Conservation (phyloP, 768 basidiomycete genomes). For the Russula sp. region DNA sequence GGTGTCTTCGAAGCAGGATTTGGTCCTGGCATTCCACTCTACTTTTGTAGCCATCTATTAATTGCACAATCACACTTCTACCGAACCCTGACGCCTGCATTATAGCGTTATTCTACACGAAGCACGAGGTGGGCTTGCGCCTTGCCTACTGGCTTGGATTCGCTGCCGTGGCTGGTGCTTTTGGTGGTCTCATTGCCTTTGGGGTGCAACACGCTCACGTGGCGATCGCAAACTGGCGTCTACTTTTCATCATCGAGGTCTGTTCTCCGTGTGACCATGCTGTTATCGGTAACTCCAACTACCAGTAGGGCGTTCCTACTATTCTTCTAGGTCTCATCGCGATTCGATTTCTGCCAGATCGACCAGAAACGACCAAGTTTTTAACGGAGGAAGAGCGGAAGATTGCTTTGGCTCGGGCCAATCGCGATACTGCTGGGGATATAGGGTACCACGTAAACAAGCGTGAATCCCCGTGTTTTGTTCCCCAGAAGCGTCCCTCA, state of each 20-base stretch:
- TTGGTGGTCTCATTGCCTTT: conserved; percentile 78
- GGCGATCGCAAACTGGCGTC: conserved; percentile 46
- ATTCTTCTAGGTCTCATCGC: conserved; percentile 54
- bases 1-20: conserved; percentile 76
- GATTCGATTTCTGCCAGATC: conserved; percentile 52
- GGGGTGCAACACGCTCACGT: conserved; percentile 58
- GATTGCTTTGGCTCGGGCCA: conserved; percentile 61
- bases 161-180: conserved; percentile 77
- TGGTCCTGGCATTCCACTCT: conserved; percentile 69
- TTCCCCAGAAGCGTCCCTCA: neutral
- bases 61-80: neutral
- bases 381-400: conserved; percentile 45
- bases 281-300: neutral
- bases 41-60: conserved; percentile 51
- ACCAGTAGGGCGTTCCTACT: conserved; percentile 54
- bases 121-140: conserved; percentile 62
- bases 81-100: neutral
- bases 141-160: conserved; percentile 82
- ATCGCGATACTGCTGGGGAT: conserved; percentile 59
- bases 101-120: conserved; percentile 72
- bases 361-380: conserved; percentile 61
- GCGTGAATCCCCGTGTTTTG: conserved; percentile 31
- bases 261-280: neutral
- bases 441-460: conserved; percentile 56
- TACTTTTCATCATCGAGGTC: conserved; percentile 71